Evolutionary conservation across 163 green algal species (phyloP).

Genomic region (Volvox carteri): DNA sequence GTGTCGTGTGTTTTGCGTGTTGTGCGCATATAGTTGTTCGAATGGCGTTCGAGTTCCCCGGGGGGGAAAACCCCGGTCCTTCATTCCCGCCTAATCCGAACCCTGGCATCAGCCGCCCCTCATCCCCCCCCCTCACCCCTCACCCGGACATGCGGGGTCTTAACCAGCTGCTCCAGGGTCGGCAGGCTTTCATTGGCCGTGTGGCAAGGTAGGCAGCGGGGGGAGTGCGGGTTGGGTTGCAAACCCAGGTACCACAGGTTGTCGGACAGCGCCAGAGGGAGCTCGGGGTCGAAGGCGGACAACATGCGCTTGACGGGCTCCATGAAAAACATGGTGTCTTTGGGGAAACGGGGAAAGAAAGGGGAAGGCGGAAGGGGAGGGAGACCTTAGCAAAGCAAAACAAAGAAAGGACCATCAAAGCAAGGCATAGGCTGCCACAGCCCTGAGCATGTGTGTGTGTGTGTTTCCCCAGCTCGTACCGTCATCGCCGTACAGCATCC

Average conservation of each 20-base stretch:
- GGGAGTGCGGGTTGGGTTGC: conserved; percentile 47
- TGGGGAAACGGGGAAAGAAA: too few species aligned
- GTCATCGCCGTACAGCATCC: conserved; percentile 54
- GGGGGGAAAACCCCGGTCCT: too few species aligned
- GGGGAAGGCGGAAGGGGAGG: neutral
- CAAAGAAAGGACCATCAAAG: too few species aligned
- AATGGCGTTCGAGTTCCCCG: too few species aligned
- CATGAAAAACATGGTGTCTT: conserved; percentile 56
- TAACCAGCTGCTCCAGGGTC: neutral
- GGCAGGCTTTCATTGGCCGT: conserved; percentile 13
- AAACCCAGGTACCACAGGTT: conserved; percentile 42
- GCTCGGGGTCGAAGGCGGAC: neutral
- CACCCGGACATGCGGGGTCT: conserved; percentile 2
- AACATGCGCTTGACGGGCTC: conserved; percentile 37
- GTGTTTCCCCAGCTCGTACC: neutral
- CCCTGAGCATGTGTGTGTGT: neutral
- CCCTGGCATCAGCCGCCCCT: too few species aligned
- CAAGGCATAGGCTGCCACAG: neutral
- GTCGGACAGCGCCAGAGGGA: conserved; percentile 46
- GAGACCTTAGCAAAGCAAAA: too few species aligned
- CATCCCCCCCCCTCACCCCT: neutral
- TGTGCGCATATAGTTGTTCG: too few species aligned
- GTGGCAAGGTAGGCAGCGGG: conserved; percentile 52
- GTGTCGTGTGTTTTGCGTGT: too few species aligned
- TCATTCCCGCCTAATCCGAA: too few species aligned